Evolutionary conservation across 768 basidiomycete genomes (phyloP).

Genomic region (Mrakia frigida): DNA sequence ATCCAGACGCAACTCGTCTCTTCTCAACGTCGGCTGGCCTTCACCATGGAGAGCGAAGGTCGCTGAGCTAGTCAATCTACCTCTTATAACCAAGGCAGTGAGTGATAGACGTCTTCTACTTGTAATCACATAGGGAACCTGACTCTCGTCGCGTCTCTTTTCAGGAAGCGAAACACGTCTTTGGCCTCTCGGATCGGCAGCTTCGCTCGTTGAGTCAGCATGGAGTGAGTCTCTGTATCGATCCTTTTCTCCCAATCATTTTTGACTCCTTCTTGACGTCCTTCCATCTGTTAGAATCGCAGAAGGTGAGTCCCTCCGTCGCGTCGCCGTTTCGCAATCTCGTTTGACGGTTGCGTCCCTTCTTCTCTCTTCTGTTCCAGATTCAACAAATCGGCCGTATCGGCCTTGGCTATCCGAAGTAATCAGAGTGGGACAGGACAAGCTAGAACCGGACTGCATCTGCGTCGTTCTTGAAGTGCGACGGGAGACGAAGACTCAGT

Average conservation of each 20-base stretch:
- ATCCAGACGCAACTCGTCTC: background rate
- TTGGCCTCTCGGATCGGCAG: background rate
- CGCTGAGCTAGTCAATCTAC: background rate
- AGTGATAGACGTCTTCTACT: background rate
- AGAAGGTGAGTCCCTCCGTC: background rate
- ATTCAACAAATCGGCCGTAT: background rate
- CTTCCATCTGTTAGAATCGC: background rate
- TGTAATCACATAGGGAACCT: background rate
- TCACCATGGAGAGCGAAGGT: conserved; percentile 1
- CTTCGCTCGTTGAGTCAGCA: background rate
- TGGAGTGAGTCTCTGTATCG: background rate
- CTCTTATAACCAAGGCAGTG: background rate
- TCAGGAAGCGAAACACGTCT: background rate
- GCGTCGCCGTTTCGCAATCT: background rate
- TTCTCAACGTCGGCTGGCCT: background rate
- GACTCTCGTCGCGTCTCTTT: background rate
- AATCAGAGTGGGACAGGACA: too few relatives aligned
- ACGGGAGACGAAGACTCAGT: too few relatives aligned
- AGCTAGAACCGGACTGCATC: too few relatives aligned
- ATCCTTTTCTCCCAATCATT: too few relatives aligned
- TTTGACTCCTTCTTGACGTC: too few relatives aligned
- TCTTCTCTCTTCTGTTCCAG: background rate
- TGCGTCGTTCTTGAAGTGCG: too few relatives aligned
- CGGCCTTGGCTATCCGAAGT: background rate
- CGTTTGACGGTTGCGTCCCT: background rate